These are phyloP conservation scores for Lactifluus rugatus DNA, from an alignment of 768 basidiomycete genomes.

Conservation along the genomic window DNA sequence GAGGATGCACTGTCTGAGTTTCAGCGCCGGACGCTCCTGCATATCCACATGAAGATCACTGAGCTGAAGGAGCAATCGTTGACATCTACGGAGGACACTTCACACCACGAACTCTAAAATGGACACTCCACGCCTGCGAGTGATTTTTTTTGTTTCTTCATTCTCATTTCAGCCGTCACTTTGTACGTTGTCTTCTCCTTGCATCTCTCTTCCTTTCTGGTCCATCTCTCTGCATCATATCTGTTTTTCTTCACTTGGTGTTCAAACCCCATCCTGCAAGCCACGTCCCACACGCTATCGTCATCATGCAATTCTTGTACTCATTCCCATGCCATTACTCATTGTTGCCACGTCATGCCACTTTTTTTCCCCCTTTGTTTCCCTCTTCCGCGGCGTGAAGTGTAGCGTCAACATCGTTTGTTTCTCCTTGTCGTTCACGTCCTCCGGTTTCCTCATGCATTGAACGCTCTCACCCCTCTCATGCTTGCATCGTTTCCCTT, in stretches of 20 bases:
- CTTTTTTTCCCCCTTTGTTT: background rate
- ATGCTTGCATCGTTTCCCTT: slow-evolving; percentile 9
- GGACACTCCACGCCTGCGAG: slow-evolving; percentile 8
- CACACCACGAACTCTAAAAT: slow-evolving; percentile 10
- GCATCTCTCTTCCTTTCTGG: slow-evolving; percentile 7
- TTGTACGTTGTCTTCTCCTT: slow-evolving; percentile 7
- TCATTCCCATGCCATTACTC: slow-evolving; percentile 21
- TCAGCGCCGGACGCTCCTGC: slow-evolving; percentile 42
- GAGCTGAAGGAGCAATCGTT: slow-evolving; percentile 13
- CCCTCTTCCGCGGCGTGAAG: background rate
- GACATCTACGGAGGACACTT: slow-evolving; percentile 5
- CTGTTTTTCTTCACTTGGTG: background rate
- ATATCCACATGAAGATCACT: slow-evolving; percentile 27
- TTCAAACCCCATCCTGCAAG: slow-evolving; percentile 11
- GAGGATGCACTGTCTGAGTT: slow-evolving; percentile 36
- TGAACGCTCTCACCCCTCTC: slow-evolving; percentile 5
- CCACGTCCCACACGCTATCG: slow-evolving; percentile 19
- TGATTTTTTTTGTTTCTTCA: background rate
- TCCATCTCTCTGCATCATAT: slow-evolving; percentile 17
- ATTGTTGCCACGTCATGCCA: slow-evolving; percentile 20
- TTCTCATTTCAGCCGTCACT: background rate
- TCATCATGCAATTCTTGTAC: slow-evolving; percentile 22
- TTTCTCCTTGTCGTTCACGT: slow-evolving; percentile 3
- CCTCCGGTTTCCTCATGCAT: background rate
- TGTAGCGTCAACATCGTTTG: background rate